Conservation (phyloP, 139 green algal species). For the Nannochloris sp. region DNA sequence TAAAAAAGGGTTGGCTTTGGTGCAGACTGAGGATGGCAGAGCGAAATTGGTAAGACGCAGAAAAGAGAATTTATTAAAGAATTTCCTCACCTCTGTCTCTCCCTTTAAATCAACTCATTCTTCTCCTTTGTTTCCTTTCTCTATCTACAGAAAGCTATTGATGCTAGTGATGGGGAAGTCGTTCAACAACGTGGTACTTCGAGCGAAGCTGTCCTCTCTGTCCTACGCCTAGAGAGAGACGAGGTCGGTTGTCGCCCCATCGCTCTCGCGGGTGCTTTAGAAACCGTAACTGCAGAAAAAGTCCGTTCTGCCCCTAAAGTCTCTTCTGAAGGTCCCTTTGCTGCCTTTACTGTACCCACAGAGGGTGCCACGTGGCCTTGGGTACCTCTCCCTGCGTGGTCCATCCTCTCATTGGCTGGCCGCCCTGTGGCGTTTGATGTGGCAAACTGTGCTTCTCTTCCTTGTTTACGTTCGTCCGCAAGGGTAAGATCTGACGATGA, state of each 20-base stretch:
- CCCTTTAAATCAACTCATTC: not conserved
- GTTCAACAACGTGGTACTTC: not conserved
- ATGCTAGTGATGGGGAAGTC: constrained; percentile 4
- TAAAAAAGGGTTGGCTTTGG: constrained; percentile 41
- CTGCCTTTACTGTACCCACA: constrained; percentile 37
- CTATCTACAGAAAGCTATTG: constrained; percentile 4
- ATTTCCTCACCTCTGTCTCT: not conserved
- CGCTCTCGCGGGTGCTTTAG: constrained; percentile 30
- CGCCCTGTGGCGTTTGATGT: constrained; percentile 51
- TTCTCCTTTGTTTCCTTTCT: not conserved
- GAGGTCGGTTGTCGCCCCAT: constrained; percentile 56
- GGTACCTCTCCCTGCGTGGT: constrained; percentile 62
- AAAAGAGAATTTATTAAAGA: not conserved
- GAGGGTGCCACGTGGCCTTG: not conserved
- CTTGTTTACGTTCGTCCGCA: constrained; percentile 18
- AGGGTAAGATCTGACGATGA: constrained; percentile 58
- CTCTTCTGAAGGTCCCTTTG: constrained; percentile 49
- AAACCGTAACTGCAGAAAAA: constrained; percentile 7
- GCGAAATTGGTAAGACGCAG: constrained; percentile 30
- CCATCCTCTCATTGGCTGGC: constrained; percentile 43
- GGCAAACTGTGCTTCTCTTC: constrained; percentile 40
- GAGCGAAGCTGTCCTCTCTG: constrained; percentile 19
- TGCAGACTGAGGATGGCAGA: constrained; percentile 29
- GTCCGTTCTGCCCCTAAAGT: constrained; percentile 38
- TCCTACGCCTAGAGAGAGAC: constrained; percentile 52